Base-by-base conservation (phyloP, 345 rosid species). In the Ricinus communis region DNA sequence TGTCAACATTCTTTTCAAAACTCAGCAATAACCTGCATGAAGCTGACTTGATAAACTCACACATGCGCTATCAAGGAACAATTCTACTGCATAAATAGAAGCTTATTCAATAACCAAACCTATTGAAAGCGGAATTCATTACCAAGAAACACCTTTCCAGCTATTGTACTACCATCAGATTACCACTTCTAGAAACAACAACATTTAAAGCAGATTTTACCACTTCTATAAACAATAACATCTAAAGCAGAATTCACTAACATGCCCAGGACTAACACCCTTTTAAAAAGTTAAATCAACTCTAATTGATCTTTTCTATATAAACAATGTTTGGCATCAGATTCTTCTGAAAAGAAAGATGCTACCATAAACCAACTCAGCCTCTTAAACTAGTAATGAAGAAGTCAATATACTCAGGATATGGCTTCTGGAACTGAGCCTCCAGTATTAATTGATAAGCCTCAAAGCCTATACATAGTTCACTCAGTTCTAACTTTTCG, bases 381-480 rank as follows among this genome's bases (percentile, higher is more conserved):
- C 21, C 66, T 22, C 47, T 43, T 46, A 24, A 13, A 21, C 18
- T 21, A 28, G 31, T 65, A 36, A 52, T 7, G 59, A 31, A 5
- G 21, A 50, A 27, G n/a, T n/a, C n/a, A n/a, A n/a, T n/a, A n/a
- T n/a, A n/a, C n/a, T n/a, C n/a, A n/a, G n/a, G n/a, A n/a, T n/a
- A n/a, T n/a, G n/a, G n/a, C n/a, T n/a, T n/a, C n/a, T n/a, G n/a
- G n/a, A n/a, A n/a, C n/a, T n/a, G n/a, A n/a, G n/a, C 19, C 14
- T 33, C 30, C 51, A 24, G 38, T 25, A 40, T 15, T 2, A 22
- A 25, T 53, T 14, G 13, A 40, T 68, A 12, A 53, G 21, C 31
- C 52, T 7, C 9, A 18, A 70, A 12, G 49, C n/a, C 22, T 46
- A 46, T 47, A 33, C 56, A n/a, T 47, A 70, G 33, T 58, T 70